phyloP scores from a whole-genome alignment of 1,284 basidiomycete species.

The Rhodotorula sp. region DNA sequence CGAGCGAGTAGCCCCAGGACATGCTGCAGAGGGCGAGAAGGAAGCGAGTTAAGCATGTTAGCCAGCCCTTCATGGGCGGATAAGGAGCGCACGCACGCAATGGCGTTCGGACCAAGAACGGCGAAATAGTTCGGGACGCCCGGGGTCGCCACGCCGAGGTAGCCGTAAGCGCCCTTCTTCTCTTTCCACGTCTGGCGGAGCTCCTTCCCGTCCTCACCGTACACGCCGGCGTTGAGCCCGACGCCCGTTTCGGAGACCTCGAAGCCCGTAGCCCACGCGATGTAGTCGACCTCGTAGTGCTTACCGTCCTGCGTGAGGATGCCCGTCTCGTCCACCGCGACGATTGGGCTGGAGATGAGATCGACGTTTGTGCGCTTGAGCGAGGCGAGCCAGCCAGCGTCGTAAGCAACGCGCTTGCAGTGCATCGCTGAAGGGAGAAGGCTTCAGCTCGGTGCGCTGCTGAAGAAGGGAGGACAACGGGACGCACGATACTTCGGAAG shows the following conservation, averaged over 20 bases:
- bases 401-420: constrained; percentile 62
- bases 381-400: constrained; percentile 59
- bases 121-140: constrained; percentile 36
- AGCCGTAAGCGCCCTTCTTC: constrained; percentile 44
- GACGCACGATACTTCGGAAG: constrained; percentile 58
- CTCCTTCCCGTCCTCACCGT: constrained; percentile 43
- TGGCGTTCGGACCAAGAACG: constrained; percentile 38
- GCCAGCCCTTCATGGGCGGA: not conserved
- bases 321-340: constrained; percentile 55
- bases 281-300: constrained; percentile 44
- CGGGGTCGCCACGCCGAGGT: constrained; percentile 43
- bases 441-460: too few species aligned
- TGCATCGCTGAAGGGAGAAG: constrained; percentile 47
- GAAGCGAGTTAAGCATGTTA: not conserved
- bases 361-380: constrained; percentile 61
- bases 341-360: constrained; percentile 57
- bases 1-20: constrained; percentile 20
- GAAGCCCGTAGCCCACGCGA: constrained; percentile 50
- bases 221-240: constrained; percentile 43
- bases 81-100: not conserved
- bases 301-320: constrained; percentile 58
- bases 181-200: constrained; percentile 41
- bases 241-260: constrained; percentile 47
- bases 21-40: not conserved
- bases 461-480: not conserved